Conservation (phyloP, 441 rosid species). For the Croton setiger region DNA sequence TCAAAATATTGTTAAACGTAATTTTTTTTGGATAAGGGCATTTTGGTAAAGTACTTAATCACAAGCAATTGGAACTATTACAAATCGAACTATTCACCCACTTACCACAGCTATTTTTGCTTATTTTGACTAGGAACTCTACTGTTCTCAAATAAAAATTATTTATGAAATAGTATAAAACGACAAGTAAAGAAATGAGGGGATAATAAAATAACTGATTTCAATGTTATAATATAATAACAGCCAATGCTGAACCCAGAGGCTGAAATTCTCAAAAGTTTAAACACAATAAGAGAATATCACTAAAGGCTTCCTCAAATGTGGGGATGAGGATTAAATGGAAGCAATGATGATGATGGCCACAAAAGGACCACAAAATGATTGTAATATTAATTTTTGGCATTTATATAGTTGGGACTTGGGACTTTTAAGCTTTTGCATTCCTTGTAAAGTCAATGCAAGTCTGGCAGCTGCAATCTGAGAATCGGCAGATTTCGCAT, state of each 20-base stretch:
- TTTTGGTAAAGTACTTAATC: no score
- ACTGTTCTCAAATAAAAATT: not conserved
- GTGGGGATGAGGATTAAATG: constrained; percentile 8
- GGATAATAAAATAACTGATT: constrained; percentile 24
- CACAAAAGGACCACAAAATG: constrained; percentile 15
- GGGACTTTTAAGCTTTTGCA: constrained; percentile 39
- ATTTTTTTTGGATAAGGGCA: no score
- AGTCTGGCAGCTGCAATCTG: constrained; percentile 94
- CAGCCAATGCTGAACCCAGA: constrained; percentile 20
- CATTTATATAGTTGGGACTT: not conserved
- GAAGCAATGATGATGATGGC: constrained; percentile 13
- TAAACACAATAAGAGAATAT: constrained; percentile 20
- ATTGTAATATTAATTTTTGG: constrained; percentile 9
- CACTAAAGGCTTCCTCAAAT: constrained; percentile 13
- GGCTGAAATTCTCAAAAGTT: constrained; percentile 24
- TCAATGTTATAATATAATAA: constrained; percentile 26
- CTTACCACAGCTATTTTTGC: no score
- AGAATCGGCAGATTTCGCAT: constrained; percentile 82
- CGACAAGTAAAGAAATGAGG: constrained; percentile 13
- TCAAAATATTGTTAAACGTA: no score
- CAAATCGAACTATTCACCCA: no score
- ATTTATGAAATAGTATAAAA: not conserved
- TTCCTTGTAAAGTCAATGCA: constrained; percentile 86
- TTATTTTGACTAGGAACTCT: no score
- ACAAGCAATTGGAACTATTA: no score